Evolutionary conservation across 2,329 filamentous ascomycete species (phyloP), one percentile per base, ranked within the genome.

Genomic region (Teratosphaeria zuluensis): DNA sequence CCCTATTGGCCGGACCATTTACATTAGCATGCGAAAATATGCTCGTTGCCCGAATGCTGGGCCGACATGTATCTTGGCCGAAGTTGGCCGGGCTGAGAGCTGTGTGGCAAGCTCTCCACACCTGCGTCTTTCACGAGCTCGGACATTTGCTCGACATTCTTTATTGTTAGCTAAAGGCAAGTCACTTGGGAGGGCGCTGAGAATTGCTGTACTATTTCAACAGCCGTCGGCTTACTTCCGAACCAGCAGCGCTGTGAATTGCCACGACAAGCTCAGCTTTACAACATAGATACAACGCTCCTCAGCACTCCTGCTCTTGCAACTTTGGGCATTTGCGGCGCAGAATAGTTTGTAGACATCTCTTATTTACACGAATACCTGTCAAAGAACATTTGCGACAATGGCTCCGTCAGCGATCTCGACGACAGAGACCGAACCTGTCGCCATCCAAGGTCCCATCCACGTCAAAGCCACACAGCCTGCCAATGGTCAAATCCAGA

Each of bases 381-480:
- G 9, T 9, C 1, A 48, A 48, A 11, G 19, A 48, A 7, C 4
- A 48, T n/a, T 48, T n/a, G 19, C 8, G 19, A 62, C 24, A 1
- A 71, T 71, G 69, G 66, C 68, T 16, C 69, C 69, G n/a, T 69
- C 68, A 57, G 68, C 68, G 51, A 63, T 66, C 46, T 19, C 42
- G 19, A 57, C 62, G 46, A 58, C 60, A 11, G 55, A 54, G 24
- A 54, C 54, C n/a, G 62, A 68, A 35, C 30, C 51, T 46, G 21
- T 59, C 28, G 21, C 53, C 8, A 53, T 51, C 5, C 28, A 56
- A 24, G 55, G 48, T 1, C 58, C 63, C 2, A 60, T 63, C 57
- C 64, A 60, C 48, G 53, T 59, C 32, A 65, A 65, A 38, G 46
- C 55, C 28, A 58, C 16, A 3, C 42, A 54, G 31, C 19, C 24